Base-by-base conservation (phyloP, 257 asterid species). In the Solanum paucissectum region DNA sequence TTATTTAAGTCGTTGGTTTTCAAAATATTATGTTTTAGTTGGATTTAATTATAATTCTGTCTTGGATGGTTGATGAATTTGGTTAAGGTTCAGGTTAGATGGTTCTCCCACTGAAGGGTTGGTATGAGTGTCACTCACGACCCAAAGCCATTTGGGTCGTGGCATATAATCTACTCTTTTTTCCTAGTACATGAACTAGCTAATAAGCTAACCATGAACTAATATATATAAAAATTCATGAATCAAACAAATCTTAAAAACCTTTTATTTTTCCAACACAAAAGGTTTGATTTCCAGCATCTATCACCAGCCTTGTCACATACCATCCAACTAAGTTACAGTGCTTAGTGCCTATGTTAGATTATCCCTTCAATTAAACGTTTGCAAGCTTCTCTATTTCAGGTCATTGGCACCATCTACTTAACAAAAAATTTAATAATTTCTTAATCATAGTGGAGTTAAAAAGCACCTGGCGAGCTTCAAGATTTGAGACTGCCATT, bases 401-500 rank as follows among this genome's bases (percentile, higher is more conserved):
- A 69, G 83, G 27, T 42, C 68, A 42, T 42, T 49, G 21, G 62
- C 3, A 13, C 60, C 83, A 68, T 72, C 83, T 42, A 29, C 72
- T 55, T 83, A 32, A 21, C 62, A 71, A 58, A 85, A 66, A 66
- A 14, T 27, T 58, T 62, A 85, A 66, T 16, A 42, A 66, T 85
- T 85, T 44, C 58, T 85, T 46, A 18, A 66, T 66, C 40, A 85
- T 20, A 85, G 32, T 46, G 55, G 84, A 86, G 46, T 86, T 32
- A 33, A 32, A 81, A 76, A 66, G 88, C 85, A 97, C 99, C 98
- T 97, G 99, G 64, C 99, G 97, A 88, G 99, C 99, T 94, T 97
- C 99, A 34, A 97, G 96, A 89, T 97, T 97, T 27, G 99, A 96
- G 89, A 97, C 98, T 36, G 99, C 99, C 98, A 97, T 96, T 83